phyloP scores from a whole-genome alignment of 495 filamentous ascomycete species.

The Penicillium soppii region DNA sequence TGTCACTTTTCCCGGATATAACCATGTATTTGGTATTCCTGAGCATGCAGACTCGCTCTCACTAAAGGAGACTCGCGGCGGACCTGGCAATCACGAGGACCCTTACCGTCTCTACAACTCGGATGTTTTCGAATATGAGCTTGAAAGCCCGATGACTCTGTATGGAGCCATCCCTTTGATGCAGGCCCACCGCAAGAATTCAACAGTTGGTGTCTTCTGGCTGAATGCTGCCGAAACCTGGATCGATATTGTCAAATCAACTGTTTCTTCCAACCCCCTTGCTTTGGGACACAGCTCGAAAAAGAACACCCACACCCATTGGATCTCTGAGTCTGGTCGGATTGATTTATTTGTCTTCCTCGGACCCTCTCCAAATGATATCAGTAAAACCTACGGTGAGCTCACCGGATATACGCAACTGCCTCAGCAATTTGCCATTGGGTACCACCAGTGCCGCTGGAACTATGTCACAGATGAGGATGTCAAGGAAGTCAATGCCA shows the following conservation, averaged over 20 bases:
- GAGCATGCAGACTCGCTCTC: conserved; percentile 88
- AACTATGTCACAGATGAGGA: conserved; percentile 97
- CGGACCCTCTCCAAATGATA: conserved; percentile 77
- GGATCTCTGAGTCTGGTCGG: conserved; percentile 89
- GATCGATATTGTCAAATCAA: conserved; percentile 90
- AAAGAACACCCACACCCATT: conserved; percentile 84
- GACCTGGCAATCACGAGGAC: conserved; percentile 77
- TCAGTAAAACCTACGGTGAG: conserved; percentile 78
- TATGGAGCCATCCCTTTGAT: conserved; percentile 96
- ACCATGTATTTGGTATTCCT: conserved; percentile 91
- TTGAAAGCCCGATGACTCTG: conserved; percentile 97
- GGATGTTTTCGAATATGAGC: conserved; percentile 96
- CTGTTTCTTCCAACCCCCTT: conserved; percentile 71
- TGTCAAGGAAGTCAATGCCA: conserved; percentile 91
- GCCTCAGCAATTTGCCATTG: conserved; percentile 87
- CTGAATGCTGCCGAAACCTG: conserved; percentile 96
- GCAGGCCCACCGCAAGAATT: conserved; percentile 92
- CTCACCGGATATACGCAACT: conserved; percentile 93
- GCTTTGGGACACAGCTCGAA: conserved; percentile 66
- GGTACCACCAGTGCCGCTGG: conserved; percentile 97
- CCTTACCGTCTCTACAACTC: conserved; percentile 97
- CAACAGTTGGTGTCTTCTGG: conserved; percentile 98
- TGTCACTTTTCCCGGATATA: conserved; percentile 87
- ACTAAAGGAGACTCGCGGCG: conserved; percentile 83
- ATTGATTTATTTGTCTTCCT: conserved; percentile 94